Evolutionary conservation across 306 rosid species (phyloP), one percentile per base, ranked within the genome.

Genomic region (Potentilla sterilis): DNA sequence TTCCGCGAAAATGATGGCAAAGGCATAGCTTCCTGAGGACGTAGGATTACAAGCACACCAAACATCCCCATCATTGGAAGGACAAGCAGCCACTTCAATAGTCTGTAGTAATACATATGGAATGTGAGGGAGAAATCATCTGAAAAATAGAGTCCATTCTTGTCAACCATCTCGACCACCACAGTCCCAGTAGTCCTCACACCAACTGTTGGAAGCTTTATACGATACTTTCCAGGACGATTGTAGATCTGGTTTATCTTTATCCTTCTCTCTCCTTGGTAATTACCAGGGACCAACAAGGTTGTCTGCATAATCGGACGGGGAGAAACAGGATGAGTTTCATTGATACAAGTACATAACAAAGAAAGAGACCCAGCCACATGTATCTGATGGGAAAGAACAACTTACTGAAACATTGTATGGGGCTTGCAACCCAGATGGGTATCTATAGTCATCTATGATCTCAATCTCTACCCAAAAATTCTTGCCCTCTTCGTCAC

Each of bases 11-110:
- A 96, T 28, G 99, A 92, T 42, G 99, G 98, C 86, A 96, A 83
- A 7, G 99, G 98, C 91, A 87, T 54, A 35, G 93, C 86, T 35
- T 89, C 99, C 81, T 92, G 99, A 0, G 99, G 99, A 9, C 87
- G 93, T 76, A 96, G 91, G 84, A 96, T 90, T 76, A 89, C 92
- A 57, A 96, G 98, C 62, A 96, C 84, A 3, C 91, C 88, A 41
- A 92, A 96, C 99, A 96, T 96, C 65, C 92, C 98, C 14, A 96
- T 81, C 98, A 96, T 96, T 22, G 99, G 99, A 62, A 96, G 92
- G 82, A 92, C 90, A 59, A 96, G 91, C 78, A 96, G 87, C 99
- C 99, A 92, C 84, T 96, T 96, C 90, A 96, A 73, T 79, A 96
- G 78, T 79, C 90, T 96, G 73, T 92, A 96, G 84, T 92, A 96